Conservation (phyloP, 2,329 filamentous ascomycete genomes). For the Epichloe elymi region DNA sequence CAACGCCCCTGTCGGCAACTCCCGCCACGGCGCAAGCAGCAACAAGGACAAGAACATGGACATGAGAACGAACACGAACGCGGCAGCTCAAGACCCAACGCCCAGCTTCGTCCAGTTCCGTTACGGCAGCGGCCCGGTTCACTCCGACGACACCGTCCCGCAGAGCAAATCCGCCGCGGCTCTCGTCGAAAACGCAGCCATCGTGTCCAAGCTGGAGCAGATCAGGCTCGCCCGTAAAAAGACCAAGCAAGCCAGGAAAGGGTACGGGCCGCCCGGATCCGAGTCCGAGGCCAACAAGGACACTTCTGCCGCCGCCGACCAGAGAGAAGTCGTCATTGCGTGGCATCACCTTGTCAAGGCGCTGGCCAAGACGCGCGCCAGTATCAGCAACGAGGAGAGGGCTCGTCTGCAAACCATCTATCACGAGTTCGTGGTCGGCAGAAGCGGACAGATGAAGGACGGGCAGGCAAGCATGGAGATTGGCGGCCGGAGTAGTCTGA, state of each 20-base stretch:
- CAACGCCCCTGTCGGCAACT: conserved; percentile 32
- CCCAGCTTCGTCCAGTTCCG: conserved; percentile 70
- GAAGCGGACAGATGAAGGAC: conserved; percentile 90
- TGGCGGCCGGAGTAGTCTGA: conserved; percentile 83
- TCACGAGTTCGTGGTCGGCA: conserved; percentile 77
- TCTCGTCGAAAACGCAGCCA: conserved; percentile 64
- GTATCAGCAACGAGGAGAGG: conserved; percentile 69
- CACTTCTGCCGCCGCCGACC: conserved; percentile 19
- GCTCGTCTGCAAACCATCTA: conserved; percentile 69
- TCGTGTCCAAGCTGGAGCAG: conserved; percentile 68
- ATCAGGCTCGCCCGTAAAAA: conserved; percentile 57
- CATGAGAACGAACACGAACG: conserved; percentile 7
- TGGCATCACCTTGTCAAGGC: conserved; percentile 76
- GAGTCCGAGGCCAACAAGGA: conserved; percentile 13
- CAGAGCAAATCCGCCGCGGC: conserved; percentile 38
- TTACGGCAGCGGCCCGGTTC: conserved; percentile 49
- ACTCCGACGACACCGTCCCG: conserved; percentile 27
- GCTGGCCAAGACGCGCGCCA: conserved; percentile 63
- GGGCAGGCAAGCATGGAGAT: conserved; percentile 87
- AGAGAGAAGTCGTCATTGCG: conserved; percentile 62
- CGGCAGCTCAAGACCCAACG: conserved; percentile 16
- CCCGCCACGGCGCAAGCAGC: conserved; percentile 22
- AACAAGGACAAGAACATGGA: not conserved
- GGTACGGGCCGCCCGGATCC: conserved; percentile 8
- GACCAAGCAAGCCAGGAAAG: conserved; percentile 21